Percentiles rank a stretch among this genome's conserved stretches.
phyloP scores from a whole-genome alignment of 2,329 filamentous ascomycete genomes.

The Gnomoniopsis sp. region DNA sequence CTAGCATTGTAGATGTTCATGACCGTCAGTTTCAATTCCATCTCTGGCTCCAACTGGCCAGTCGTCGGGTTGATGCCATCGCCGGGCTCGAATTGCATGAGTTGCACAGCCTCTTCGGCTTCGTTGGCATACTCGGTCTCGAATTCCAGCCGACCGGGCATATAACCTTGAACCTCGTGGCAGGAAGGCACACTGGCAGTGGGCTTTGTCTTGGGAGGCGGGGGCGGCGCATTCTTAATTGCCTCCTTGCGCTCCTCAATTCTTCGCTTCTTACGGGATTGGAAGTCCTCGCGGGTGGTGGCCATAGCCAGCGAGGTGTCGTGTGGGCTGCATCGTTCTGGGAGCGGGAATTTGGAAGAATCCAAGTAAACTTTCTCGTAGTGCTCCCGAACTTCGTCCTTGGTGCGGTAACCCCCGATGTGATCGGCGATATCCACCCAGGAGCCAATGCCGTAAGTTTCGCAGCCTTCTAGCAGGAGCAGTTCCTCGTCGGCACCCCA shows the following conservation, averaged over 20 bases:
- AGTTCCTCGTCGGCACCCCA: slow-evolving; percentile 98
- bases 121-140: slow-evolving; percentile 98
- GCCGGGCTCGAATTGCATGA: slow-evolving; percentile 97
- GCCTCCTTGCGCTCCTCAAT: slow-evolving; percentile 90
- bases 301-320: slow-evolving; percentile 76
- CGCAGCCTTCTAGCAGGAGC: slow-evolving; percentile 87
- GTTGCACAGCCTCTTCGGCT: slow-evolving; percentile 94
- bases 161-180: slow-evolving; percentile 97
- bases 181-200: slow-evolving; percentile 93
- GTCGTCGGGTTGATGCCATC: slow-evolving; percentile 85
- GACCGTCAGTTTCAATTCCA: slow-evolving; percentile 94
- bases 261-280: slow-evolving; percentile 83
- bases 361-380: slow-evolving; percentile 87
- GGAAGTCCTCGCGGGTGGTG: slow-evolving; percentile 88
- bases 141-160: slow-evolving; percentile 95
- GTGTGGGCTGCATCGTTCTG: slow-evolving; percentile 77
- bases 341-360: slow-evolving; percentile 79
- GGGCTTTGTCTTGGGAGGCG: slow-evolving; percentile 90
- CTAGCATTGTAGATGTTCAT: slow-evolving; percentile 98
- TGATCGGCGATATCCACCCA: slow-evolving; percentile 99
- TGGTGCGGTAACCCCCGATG: slow-evolving; percentile 90
- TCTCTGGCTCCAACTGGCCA: slow-evolving; percentile 87
- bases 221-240: slow-evolving; percentile 76
- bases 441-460: slow-evolving; percentile 93
- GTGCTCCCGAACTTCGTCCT: slow-evolving; percentile 93